Evolutionary conservation across 2,329 filamentous ascomycete species (phyloP), one percentile per base, ranked within the genome.

Genomic region (Decorospora gaudefroyi): DNA sequence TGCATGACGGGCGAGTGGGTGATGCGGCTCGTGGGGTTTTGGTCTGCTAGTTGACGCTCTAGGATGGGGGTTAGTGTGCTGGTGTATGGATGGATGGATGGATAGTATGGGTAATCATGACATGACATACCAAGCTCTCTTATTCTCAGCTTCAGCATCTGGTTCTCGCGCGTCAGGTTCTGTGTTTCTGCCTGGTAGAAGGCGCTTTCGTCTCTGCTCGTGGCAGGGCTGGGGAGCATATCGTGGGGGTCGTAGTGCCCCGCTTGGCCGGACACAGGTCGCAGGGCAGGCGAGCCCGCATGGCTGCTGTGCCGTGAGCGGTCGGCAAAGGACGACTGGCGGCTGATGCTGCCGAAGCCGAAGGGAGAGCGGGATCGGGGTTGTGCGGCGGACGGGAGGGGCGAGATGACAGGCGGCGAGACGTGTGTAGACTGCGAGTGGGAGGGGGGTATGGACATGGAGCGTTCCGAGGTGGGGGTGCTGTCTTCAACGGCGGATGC

Each of bases 171-270:
- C 15, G 84, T 80, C 59, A 92, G 71, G 72, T 83, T 90, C 70
- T 89, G 86, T 1, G 87, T 89, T 71, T 92, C 88, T 4, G 87
- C 87, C 67, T 90, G 87, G 61, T 91, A 91, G 66, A 90, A 90
- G 1, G 85, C 84, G 52, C 80, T 84, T 65, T 91, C 87, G 59
- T 90, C 87, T 12, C 87, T 76, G 6, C 42, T 39, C 0, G 51
- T 55, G 0, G 62, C 60, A 2, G 69, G 61, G n/a, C 79, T 80
- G 1, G 86, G 75, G 33, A 79, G 70, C 73, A 78, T 82, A 37
- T 89, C 84, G 42, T 85, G 82, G 54, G 83, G 81, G 2, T 23
- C 79, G 30, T 60, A 53, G 6, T 53, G 51, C 11, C 43, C 39
- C 10, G 53, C 46, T n/a, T 53, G 46, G 19, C 59, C 80, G 69